These are phyloP conservation scores for Naganishia randhawae DNA, from an alignment of 768 basidiomycete species.

Conservation along the genomic window DNA sequence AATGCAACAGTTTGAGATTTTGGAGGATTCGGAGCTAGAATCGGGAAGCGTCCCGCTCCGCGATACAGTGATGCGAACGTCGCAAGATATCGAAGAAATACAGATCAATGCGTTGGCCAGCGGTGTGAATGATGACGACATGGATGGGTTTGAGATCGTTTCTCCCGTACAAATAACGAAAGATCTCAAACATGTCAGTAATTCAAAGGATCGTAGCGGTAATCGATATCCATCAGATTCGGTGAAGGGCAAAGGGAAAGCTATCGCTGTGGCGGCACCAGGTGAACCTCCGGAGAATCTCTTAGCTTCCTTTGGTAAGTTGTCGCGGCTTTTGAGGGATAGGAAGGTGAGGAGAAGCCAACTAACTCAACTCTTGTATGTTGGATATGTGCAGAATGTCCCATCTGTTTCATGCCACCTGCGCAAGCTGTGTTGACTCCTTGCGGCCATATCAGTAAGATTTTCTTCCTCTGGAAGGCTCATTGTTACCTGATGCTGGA, in stretches of 20 bases:
- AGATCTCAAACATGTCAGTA: neutral
- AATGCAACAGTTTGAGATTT: neutral
- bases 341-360: neutral
- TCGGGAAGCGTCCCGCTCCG: neutral
- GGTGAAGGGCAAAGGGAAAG: slow-evolving; percentile 24
- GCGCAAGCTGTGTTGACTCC: slow-evolving; percentile 29
- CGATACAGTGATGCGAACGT: neutral
- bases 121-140: neutral
- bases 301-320: slow-evolving; percentile 25
- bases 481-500: neutral
- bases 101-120: slow-evolving; percentile 1
- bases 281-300: slow-evolving; percentile 21
- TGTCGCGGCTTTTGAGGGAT: neutral
- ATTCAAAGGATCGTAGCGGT: neutral
- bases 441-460: slow-evolving; percentile 31
- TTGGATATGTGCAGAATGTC: slow-evolving; percentile 25
- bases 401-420: slow-evolving; percentile 30
- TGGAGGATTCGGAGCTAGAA: neutral
- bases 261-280: neutral
- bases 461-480: neutral
- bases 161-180: neutral
- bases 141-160: slow-evolving; percentile 18
- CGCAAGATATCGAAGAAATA: neutral
- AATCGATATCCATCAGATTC: neutral
- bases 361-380: neutral